phyloP scores from a whole-genome alignment of 192 early-diverging fungal genomes.

The Rhizoclosmatium globosum region DNA sequence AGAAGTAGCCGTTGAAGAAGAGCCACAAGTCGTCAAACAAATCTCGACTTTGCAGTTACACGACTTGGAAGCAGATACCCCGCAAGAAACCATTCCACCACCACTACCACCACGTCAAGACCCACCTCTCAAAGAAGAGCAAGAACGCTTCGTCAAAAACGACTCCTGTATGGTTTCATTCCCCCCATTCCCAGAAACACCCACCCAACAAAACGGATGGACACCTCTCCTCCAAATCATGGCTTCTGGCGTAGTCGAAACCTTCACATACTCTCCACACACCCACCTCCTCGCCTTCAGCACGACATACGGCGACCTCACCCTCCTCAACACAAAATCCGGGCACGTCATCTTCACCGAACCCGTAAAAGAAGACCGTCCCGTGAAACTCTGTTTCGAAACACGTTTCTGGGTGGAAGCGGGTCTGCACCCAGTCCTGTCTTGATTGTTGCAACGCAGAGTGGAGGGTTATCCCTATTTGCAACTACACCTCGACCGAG shows the following conservation, averaged over 20 bases:
- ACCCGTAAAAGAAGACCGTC: not conserved
- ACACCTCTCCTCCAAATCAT: conserved; percentile 17
- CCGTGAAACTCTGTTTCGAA: conserved; percentile 6
- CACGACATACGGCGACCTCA: conserved; percentile 19
- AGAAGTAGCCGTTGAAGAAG: not conserved
- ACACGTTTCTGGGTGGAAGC: conserved; percentile 18
- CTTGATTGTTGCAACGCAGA: too few relatives aligned
- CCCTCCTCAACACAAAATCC: conserved; percentile 7
- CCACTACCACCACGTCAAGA: not conserved
- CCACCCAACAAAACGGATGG: conserved; percentile 5
- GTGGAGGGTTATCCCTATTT: too few relatives aligned
- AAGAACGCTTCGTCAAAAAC: conserved; percentile 22
- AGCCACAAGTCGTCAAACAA: not conserved
- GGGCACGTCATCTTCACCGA: conserved; percentile 3
- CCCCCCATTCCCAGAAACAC: not conserved
- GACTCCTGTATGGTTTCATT: conserved; percentile 18
- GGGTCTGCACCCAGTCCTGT: too few relatives aligned
- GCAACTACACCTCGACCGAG: too few relatives aligned
- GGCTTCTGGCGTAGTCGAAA: conserved; percentile 28
- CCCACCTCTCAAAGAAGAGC: not conserved
- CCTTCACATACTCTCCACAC: not conserved
- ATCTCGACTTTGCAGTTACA: conserved; percentile 24
- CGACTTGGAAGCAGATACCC: conserved; percentile 32
- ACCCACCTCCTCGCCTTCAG: conserved; percentile 10
- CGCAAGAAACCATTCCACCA: not conserved